Base-by-base conservation (phyloP, 306 rosid species). In the Lathyrus aphaca region DNA sequence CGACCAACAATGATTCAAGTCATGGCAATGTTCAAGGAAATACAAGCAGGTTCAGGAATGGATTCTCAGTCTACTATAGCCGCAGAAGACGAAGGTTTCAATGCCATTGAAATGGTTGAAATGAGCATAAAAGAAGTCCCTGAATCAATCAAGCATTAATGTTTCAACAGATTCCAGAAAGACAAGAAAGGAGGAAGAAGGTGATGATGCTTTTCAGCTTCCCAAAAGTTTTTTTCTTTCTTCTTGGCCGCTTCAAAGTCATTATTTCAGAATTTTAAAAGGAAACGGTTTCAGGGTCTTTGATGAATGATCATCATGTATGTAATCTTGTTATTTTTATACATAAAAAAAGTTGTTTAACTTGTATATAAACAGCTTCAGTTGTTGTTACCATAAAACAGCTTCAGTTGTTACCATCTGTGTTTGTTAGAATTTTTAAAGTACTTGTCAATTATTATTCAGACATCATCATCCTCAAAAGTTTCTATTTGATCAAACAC, bases 1-100 rank as follows among this genome's bases (percentile, higher is more conserved):
- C 90, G 99, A 0, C 99, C 99, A 0, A 91, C 96, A 0, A 95
- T 95, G 96, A 86, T 95, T 69, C 86, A 95, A 68, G 99, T 95
- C 32, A 83, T 89, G 97, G 84, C 91, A 35, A 83, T 80, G 95
- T 95, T 95, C 70, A 95, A 95, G 87, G 96, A 83, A 77, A 91
- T 95, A 66, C 97, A 95, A 66, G 91, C 97, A 0, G 99, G 96
- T 5, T 87, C 92, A 0, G 99, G 97, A 11, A 84, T 94, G 12
- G 99, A 94, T 63, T 90, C 96, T 2, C 91, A 86, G 16, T 88
- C 96, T 37, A 87, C 96, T 23, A 89, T 91, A 66, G 89, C 79
- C 70, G 55, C 88, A 0, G 92, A 87, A 0, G 92, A 85, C 9
- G 86, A 80, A 62, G 86, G 85, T 30, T 88, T 88, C 68, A 61